Base-by-base conservation (phyloP, 2,329 filamentous ascomycete species). In the Aspergillus fumigatus region DNA sequence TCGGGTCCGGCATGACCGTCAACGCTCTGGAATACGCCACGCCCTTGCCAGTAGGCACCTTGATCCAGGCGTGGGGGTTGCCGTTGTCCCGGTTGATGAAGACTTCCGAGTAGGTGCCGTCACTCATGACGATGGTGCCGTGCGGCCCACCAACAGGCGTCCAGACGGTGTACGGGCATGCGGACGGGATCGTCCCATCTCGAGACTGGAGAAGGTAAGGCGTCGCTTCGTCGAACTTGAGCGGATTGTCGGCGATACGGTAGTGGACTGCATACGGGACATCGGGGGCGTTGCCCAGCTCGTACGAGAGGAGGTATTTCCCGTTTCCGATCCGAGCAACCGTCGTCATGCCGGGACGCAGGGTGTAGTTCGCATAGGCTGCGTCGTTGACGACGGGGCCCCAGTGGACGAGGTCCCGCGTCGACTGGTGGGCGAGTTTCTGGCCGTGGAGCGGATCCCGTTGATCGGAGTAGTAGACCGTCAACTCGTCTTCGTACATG, bases 401-500 rank as follows among this genome's bases (percentile, higher is more conserved):
- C 85, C 86, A 89, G 21, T 68, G 80, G 54, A 73, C 70, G 10
- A 88, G 76, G 64, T 89, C 83, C 0, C 70, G 76, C 3, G 82
- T 79, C 19, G 77, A 76, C 70, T 87, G 83, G 69, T 88, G 85
- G 8, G 83, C 79, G 35, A 89, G 79, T 68, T 88, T 87, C 70
- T 89, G 86, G 17, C 85, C 85, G 66, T 88, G 79, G 0, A 73
- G 74, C 56, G 83, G 77, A 61, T 86, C 84, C 29, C 86, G 81
- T 68, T 88, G 86, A 69, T 89, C 86, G 2, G 85, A 85, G 75
- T 88, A 89, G 76, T 87, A 88, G 60, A 80, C 74, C 9, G 27
- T 29, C 9, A 29, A 10, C 27, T 29, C 3, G 27, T 29, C 27
- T 29, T 11, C 1, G 27, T 29, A 29, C 27, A 29, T 29, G 27